Evolutionary conservation across 129 eudicot genomes (phyloP).

Genomic region (Flaveria linearis): DNA sequence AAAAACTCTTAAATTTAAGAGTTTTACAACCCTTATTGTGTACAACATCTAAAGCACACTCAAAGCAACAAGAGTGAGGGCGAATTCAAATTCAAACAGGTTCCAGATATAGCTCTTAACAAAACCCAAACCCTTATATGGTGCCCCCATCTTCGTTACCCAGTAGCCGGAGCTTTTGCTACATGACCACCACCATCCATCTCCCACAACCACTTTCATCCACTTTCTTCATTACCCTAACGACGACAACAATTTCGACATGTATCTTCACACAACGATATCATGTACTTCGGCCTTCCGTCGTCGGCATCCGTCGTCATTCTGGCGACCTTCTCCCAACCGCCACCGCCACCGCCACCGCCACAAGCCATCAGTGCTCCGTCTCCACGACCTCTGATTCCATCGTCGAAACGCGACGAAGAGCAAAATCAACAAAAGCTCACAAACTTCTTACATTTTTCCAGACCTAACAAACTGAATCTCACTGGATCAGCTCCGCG

Average conservation of each 20-base stretch:
- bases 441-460: slow-evolving; percentile 50
- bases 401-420: slow-evolving; percentile 36
- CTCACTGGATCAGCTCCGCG: slow-evolving; percentile 38
- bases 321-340: slow-evolving; percentile 17
- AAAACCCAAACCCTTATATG: no score
- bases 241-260: slow-evolving; percentile 62
- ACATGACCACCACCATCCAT: no score
- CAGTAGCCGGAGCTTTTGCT: no score
- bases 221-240: slow-evolving; percentile 34
- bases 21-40: no score
- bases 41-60: no score
- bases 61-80: no score
- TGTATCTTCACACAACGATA: slow-evolving; percentile 53
- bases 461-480: slow-evolving; percentile 31
- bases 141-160: no score
- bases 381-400: slow-evolving; percentile 47
- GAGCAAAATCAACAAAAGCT: slow-evolving; percentile 22
- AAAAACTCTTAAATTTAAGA: no score
- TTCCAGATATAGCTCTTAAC: no score
- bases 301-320: slow-evolving; percentile 23
- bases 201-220: no score
- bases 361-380: slow-evolving; percentile 2
- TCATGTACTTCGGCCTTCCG: slow-evolving; percentile 36
- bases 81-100: no score
- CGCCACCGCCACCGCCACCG: slow-evolving; percentile 12